Evolutionary conservation across 495 filamentous ascomycete species (phyloP), one percentile per base, ranked within the genome.

Genomic region (Neurospora hispaniola): DNA sequence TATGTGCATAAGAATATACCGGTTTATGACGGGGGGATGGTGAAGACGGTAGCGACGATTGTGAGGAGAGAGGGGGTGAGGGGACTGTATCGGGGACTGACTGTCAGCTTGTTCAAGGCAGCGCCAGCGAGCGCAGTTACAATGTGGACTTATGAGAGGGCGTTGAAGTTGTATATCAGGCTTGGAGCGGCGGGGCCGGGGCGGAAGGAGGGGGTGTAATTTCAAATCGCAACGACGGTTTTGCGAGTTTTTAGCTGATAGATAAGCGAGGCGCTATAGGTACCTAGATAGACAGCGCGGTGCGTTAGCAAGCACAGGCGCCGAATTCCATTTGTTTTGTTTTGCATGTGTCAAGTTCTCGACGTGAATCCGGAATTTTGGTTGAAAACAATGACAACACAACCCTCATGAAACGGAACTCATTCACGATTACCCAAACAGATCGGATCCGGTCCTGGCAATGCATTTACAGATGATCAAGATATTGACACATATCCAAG

Each of bases 61-160:
- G 75, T 96, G 69, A 79, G 76, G 75, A 85, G 79, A 16, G 96
- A 99, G 79, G 94, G 96, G 3, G 77, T 86, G 18, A 86, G 92
- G 71, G 96, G 96, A 0, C 77, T 99, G 73, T 99, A 98, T 80
- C 85, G 94, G 68, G 96, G 96, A 3, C 81, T 99, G 74, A 90
- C 90, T 5, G 93, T 98, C 4, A 94, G 93, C 76, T 80, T 99
- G 81, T 74, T 98, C 73, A 99, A 99, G 85, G 94, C 96, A 18
- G 96, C 95, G 40, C 96, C 96, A 68, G 90, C 96, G 27, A 97
- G 93, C 81, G 96, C 96, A 2, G 89, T 97, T 23, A 99, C 96
- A 0, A 96, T 99, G 92, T 99, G 96, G 96, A 98, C 95, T 2
- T 98, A 98, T 82, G 96, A 98, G 82, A 82, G 88, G 75, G 87